Evolutionary conservation across 163 green algal species (phyloP).

Genomic region (Scenedesmus sp.): DNA sequence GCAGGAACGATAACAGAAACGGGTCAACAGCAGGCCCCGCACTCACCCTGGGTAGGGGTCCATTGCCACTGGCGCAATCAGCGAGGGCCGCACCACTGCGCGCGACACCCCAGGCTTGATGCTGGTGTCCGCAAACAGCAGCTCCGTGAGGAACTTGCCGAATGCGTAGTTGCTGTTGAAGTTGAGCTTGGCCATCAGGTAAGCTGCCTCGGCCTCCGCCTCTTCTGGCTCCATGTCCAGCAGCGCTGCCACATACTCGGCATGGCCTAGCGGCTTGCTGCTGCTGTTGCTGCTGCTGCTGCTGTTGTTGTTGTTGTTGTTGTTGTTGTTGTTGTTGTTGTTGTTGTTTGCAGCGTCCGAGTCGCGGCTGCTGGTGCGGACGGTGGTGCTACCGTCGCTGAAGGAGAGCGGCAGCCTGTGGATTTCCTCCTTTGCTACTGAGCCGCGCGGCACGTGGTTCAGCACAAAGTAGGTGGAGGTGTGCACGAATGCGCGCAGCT

Average conservation of each 20-base stretch:
- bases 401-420: conserved; percentile 38
- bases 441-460: conserved; percentile 52
- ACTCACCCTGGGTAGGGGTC: conserved; percentile 56
- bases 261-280: not conserved
- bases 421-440: conserved; percentile 53
- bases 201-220: not conserved
- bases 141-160: conserved; percentile 64
- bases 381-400: not conserved
- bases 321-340: not conserved
- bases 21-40: too few species aligned
- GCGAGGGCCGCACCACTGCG: conserved; percentile 57
- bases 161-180: conserved; percentile 65
- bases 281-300: not conserved
- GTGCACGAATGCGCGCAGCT: conserved; percentile 58
- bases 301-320: not conserved
- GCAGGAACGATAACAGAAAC: too few species aligned
- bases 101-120: not conserved
- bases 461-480: conserved; percentile 70
- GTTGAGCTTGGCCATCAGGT: not conserved
- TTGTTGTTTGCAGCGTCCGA: not conserved
- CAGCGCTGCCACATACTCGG: conserved; percentile 9
- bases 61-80: conserved; percentile 56
- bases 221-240: not conserved
- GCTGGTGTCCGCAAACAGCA: conserved; percentile 49
- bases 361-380: not conserved